These are phyloP conservation scores for Aspergillus pseudonomiae DNA, from an alignment of 2,329 filamentous ascomycete genomes.

Conservation along the genomic window DNA sequence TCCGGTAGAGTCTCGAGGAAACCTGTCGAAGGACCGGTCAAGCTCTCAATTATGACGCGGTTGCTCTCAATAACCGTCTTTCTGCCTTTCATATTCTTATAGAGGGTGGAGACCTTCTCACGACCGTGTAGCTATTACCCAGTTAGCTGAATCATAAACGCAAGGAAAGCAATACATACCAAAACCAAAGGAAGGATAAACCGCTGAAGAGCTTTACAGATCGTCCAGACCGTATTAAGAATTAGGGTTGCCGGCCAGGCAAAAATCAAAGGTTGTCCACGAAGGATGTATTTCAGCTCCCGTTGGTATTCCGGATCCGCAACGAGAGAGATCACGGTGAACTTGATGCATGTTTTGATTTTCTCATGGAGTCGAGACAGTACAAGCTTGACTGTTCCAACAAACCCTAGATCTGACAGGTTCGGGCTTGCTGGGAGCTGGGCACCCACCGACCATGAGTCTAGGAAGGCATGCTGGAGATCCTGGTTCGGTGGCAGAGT, in stretches of 20 bases:
- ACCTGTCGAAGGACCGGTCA: slow-evolving; percentile 53
- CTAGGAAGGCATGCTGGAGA: slow-evolving; percentile 25
- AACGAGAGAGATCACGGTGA: slow-evolving; percentile 53
- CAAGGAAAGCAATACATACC: background rate
- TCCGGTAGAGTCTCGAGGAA: slow-evolving; percentile 48
- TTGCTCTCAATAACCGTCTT: slow-evolving; percentile 52
- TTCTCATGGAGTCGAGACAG: slow-evolving; percentile 38
- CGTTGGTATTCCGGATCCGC: slow-evolving; percentile 57
- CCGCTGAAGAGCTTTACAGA: slow-evolving; percentile 50
- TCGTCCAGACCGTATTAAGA: slow-evolving; percentile 53
- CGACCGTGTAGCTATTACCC: slow-evolving; percentile 45
- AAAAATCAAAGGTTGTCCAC: slow-evolving; percentile 36
- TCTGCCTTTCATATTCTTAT: slow-evolving; percentile 54
- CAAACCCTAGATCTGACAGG: slow-evolving; percentile 34
- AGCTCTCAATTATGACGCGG: slow-evolving; percentile 49
- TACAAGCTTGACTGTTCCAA: slow-evolving; percentile 46
- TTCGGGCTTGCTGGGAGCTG: slow-evolving; percentile 22
- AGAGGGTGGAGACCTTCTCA: slow-evolving; percentile 50
- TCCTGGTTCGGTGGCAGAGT: slow-evolving; percentile 28
- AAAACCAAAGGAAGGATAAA: slow-evolving; percentile 50
- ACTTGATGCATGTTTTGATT: slow-evolving; percentile 41
- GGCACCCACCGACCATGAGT: slow-evolving; percentile 33
- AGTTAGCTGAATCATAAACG: background rate
- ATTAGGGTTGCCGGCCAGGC: slow-evolving; percentile 43
- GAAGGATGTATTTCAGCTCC: slow-evolving; percentile 52